phyloP scores from a whole-genome alignment of 140 eudicot genomes.

The Stevia rebaudiana region DNA sequence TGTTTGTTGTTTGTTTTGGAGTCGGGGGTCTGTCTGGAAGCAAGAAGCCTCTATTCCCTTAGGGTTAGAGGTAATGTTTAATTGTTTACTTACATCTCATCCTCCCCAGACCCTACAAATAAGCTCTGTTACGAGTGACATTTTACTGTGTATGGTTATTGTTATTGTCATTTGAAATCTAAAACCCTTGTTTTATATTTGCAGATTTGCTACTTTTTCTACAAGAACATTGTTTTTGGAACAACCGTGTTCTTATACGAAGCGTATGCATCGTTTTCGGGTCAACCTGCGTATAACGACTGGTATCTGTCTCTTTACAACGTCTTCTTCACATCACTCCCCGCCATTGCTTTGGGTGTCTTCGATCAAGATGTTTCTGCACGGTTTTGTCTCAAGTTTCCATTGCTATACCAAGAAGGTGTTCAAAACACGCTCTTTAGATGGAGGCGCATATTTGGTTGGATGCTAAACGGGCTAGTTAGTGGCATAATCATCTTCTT shows the following conservation, averaged over 20 bases:
- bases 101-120: too few relatives aligned
- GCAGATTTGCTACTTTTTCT: slow-evolving; percentile 97
- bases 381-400: slow-evolving; percentile 77
- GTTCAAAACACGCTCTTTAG: slow-evolving; percentile 76
- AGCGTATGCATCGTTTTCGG: slow-evolving; percentile 76
- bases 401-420: slow-evolving; percentile 89
- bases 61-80: too few relatives aligned
- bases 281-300: slow-evolving; percentile 81
- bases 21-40: too few relatives aligned
- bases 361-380: slow-evolving; percentile 97
- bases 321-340: slow-evolving; percentile 90
- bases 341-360: slow-evolving; percentile 81
- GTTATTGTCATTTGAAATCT: too few relatives aligned
- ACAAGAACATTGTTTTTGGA: slow-evolving; percentile 74
- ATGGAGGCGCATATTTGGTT: slow-evolving; percentile 81
- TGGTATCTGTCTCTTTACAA: slow-evolving; percentile 90
- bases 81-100: too few relatives aligned
- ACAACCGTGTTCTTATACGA: slow-evolving; percentile 73
- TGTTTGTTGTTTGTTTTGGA: not conserved
- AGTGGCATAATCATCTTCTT: slow-evolving; percentile 62
- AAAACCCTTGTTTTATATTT: slow-evolving; percentile 12
- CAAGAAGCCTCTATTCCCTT: too few relatives aligned
- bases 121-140: too few relatives aligned
- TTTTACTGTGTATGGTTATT: too few relatives aligned
- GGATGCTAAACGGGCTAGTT: slow-evolving; percentile 77